Percentiles rank a stretch among this genome's conserved stretches.
These are phyloP conservation scores for Suillus luteus DNA, from an alignment of 768 basidiomycete genomes.

Conservation along the genomic window DNA sequence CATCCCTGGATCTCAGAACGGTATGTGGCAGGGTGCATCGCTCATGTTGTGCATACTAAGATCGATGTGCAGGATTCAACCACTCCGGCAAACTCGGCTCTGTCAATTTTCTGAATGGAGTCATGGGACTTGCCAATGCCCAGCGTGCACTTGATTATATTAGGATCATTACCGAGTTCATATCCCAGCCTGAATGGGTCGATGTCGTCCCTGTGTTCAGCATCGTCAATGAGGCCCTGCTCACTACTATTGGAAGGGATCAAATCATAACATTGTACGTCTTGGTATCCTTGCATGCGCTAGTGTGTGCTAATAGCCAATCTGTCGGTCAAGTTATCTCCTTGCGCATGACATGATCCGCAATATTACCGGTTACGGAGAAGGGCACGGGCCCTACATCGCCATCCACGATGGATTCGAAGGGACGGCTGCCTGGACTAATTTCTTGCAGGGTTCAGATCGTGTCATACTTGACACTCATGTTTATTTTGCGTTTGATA, in stretches of 20 bases:
- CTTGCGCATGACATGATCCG: slow-evolving; percentile 65
- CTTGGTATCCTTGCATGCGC: neutral
- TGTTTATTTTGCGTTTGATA: slow-evolving; percentile 65
- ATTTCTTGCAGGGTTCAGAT: slow-evolving; percentile 61
- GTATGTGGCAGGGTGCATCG: slow-evolving; percentile 30
- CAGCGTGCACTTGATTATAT: slow-evolving; percentile 78
- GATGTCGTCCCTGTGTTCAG: slow-evolving; percentile 63
- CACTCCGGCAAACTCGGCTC: slow-evolving; percentile 63
- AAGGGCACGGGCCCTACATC: slow-evolving; percentile 58
- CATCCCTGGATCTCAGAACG: slow-evolving; percentile 80
- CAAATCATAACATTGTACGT: slow-evolving; percentile 63
- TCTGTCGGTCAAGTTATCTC: slow-evolving; percentile 46
- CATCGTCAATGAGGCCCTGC: slow-evolving; percentile 64
- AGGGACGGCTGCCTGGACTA: slow-evolving; percentile 45
- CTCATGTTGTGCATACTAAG: neutral
- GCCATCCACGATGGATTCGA: slow-evolving; percentile 67
- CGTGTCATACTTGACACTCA: slow-evolving; percentile 65
- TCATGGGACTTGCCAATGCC: slow-evolving; percentile 88
- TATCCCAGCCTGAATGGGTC: slow-evolving; percentile 72
- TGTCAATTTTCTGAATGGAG: slow-evolving; percentile 64
- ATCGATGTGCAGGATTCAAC: slow-evolving; percentile 44
- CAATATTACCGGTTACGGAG: slow-evolving; percentile 70
- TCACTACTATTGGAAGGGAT: slow-evolving; percentile 53
- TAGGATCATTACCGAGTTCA: slow-evolving; percentile 76
- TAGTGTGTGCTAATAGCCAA: slow-evolving; percentile 1